A percentile compares a stretch with the other conserved stretches of the same genome.
These are phyloP conservation scores for Aureobasidium vineae DNA, from an alignment of 2,329 filamentous ascomycete genomes.

Conservation along the genomic window DNA sequence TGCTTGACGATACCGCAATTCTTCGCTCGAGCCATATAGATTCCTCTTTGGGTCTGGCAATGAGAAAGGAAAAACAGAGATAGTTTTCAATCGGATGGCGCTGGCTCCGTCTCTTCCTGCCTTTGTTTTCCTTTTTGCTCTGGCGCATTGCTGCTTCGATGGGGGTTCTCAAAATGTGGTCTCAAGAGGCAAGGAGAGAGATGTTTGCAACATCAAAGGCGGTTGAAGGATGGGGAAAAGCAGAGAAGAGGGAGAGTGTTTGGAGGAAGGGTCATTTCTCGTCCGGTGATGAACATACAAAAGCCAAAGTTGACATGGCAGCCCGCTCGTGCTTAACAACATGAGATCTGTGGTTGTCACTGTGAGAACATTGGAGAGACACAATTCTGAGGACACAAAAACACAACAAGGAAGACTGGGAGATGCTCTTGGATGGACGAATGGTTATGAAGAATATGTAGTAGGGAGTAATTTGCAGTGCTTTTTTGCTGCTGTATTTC, in stretches of 20 bases:
- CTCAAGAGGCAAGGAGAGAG: background rate
- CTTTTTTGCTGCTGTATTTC: background rate
- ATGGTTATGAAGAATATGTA: conserved; percentile 7
- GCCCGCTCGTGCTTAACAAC: conserved; percentile 1
- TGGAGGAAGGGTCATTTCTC: background rate
- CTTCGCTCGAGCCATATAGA: background rate
- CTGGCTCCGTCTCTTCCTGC: conserved; percentile 35
- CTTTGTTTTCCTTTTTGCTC: background rate
- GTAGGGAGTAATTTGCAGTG: background rate
- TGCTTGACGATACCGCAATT: conserved; percentile 9
- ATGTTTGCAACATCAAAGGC: background rate
- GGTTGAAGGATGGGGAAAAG: too few relatives aligned
- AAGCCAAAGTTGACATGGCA: conserved; percentile 31
- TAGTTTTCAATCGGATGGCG: conserved; percentile 43
- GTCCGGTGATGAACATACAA: conserved; percentile 30
- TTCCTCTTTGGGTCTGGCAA: background rate
- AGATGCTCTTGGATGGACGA: background rate
- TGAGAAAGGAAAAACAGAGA: conserved; percentile 29
- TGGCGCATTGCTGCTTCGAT: background rate
- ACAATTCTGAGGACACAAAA: conserved; percentile 29
- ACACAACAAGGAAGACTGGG: background rate
- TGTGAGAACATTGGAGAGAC: conserved; percentile 31
- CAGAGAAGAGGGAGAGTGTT: background rate
- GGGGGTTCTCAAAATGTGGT: background rate
- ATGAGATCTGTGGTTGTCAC: conserved; percentile 27